Conservation (phyloP, 352 stramenopile species). For the Nothophytophthora sp. region DNA sequence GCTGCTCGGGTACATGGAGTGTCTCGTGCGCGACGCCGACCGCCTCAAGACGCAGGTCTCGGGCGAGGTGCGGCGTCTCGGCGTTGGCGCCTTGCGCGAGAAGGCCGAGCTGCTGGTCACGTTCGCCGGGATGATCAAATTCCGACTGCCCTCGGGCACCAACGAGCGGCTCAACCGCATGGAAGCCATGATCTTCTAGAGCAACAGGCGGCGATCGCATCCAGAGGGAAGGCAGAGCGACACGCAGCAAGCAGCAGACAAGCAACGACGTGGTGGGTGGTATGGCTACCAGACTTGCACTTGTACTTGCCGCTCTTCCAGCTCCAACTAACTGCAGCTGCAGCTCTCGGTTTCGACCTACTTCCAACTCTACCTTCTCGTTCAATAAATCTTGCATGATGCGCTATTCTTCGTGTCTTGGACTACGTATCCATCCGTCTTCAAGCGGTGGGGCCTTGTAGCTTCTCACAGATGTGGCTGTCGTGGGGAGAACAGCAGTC, state of each 20-base stretch:
- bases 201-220: neutral
- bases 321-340: constrained; percentile 35
- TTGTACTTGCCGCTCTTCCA: too few relatives aligned
- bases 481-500: constrained; percentile 48
- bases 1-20: constrained; percentile 87
- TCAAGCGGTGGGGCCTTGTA: neutral
- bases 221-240: constrained; percentile 2
- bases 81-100: constrained; percentile 52
- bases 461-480: constrained; percentile 42
- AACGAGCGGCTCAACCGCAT: constrained; percentile 87
- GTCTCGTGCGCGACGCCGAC: constrained; percentile 81
- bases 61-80: constrained; percentile 51
- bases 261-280: too few relatives aligned
- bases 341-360: too few relatives aligned
- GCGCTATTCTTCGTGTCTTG: constrained; percentile 7
- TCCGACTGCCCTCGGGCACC: constrained; percentile 75
- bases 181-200: constrained; percentile 89
- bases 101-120: constrained; percentile 86
- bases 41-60: constrained; percentile 70
- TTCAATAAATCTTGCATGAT: constrained; percentile 30
- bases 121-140: constrained; percentile 90
- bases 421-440: neutral
- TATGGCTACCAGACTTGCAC: too few relatives aligned
- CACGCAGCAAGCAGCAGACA: neutral
- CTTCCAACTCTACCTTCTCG: constrained; percentile 15